These are phyloP conservation scores for Ascochyta lentis DNA, from an alignment of 2,329 filamentous ascomycete genomes.

Conservation along the genomic window DNA sequence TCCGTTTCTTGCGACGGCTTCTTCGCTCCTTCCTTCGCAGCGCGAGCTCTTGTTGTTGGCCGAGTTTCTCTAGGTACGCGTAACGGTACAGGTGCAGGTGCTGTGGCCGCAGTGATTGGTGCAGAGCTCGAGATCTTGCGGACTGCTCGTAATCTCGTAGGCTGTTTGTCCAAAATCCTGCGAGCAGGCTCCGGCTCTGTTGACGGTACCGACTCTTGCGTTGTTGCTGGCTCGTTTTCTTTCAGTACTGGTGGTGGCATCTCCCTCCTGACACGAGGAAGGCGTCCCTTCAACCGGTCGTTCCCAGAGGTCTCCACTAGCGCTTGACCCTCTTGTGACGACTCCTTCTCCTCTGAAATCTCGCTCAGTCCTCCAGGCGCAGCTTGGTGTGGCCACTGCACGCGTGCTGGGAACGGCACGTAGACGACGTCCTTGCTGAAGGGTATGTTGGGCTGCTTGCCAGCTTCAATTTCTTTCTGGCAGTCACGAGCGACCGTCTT, in stretches of 20 bases:
- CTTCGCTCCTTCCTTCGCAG: conserved; percentile 29
- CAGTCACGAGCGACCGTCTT: conserved; percentile 59
- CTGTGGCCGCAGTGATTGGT: conserved; percentile 40
- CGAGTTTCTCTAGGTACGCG: conserved; percentile 39
- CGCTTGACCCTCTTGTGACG: conserved; percentile 47
- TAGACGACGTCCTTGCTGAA: conserved; percentile 58
- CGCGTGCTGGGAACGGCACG: conserved; percentile 52
- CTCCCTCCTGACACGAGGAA: conserved; percentile 31
- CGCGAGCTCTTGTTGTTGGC: conserved; percentile 33
- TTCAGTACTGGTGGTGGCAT: conserved; percentile 40
- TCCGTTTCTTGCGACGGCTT: conserved; percentile 27
- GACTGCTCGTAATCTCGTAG: conserved; percentile 44
- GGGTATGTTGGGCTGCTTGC: conserved; percentile 57
- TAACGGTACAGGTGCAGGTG: conserved; percentile 36
- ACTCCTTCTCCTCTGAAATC: conserved; percentile 51
- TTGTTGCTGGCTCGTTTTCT: conserved; percentile 46
- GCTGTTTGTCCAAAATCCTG: conserved; percentile 44
- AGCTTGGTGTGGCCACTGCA: conserved; percentile 45
- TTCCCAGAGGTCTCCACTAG: conserved; percentile 57
- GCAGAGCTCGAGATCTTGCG: conserved; percentile 47
- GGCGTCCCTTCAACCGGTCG: conserved; percentile 42
- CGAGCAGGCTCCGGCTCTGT: conserved; percentile 32
- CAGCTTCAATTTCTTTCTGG: conserved; percentile 56
- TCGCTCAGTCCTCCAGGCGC: conserved; percentile 44
- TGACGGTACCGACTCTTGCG: conserved; percentile 24